Evolutionary conservation across 2,329 filamentous ascomycete genomes (phyloP).

Genomic region (Pseudocercospora pini-densiflorae): DNA sequence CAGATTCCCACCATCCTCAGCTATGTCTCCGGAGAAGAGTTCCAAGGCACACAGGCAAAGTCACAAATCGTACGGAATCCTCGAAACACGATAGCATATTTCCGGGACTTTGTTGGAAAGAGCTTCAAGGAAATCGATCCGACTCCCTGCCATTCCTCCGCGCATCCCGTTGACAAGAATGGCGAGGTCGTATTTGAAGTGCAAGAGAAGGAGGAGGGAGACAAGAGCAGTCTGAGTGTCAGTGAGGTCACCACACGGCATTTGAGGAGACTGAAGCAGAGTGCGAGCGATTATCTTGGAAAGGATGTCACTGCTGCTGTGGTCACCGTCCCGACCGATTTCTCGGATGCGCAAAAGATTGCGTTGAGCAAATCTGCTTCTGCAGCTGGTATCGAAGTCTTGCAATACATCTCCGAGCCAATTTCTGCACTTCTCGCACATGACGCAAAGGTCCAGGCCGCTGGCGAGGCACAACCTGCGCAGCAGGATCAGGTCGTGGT

Average conservation of each 20-base stretch:
- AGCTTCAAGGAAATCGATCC: constrained; percentile 96
- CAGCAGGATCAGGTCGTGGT: constrained; percentile 86
- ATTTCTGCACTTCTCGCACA: constrained; percentile 88
- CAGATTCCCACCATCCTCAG: constrained; percentile 95
- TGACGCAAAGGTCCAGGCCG: constrained; percentile 63
- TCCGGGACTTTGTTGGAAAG: constrained; percentile 94
- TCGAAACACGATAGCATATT: constrained; percentile 91
- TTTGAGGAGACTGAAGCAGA: constrained; percentile 77
- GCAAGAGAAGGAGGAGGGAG: constrained; percentile 66
- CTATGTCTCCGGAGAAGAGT: constrained; percentile 95
- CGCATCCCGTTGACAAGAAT: constrained; percentile 79
- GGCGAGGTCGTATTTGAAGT: constrained; percentile 80
- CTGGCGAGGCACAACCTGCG: constrained; percentile 67
- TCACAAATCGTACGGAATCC: constrained; percentile 89
- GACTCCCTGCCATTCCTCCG: constrained; percentile 89
- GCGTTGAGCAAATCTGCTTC: constrained; percentile 78
- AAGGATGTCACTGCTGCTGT: constrained; percentile 95
- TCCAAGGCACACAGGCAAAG: constrained; percentile 95
- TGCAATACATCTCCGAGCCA: constrained; percentile 92
- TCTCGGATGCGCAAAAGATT: constrained; percentile 81
- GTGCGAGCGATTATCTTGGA: constrained; percentile 89
- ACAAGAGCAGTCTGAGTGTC: constrained; percentile 71
- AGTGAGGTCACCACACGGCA: constrained; percentile 84
- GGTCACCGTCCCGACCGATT: constrained; percentile 92
- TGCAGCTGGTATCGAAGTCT: constrained; percentile 80